Evolutionary conservation across 306 rosid genomes (phyloP), one percentile per base, ranked within the genome.

Genomic region (Arachis stenosperma): DNA sequence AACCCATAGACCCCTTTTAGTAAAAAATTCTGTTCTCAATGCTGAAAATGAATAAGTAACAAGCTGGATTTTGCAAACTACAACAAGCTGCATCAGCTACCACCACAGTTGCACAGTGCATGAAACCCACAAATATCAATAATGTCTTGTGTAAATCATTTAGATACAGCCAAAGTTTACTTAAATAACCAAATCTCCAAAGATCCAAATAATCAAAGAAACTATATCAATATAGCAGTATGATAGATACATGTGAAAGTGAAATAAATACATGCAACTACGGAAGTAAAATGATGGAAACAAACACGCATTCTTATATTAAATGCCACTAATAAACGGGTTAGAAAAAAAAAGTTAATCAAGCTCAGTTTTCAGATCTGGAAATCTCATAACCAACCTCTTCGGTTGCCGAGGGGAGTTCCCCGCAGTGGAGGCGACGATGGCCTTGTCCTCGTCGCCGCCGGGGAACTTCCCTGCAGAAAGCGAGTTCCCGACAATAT

Each of bases 401-500:
- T 94, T 94, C 2, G 91, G 83, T 65, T 86, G 90, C 78, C 87
- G 79, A 0, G 95, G 90, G 1, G 94, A 86, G 81, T 51, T 83
- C 6, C 87, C 89, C 2, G 87, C 83, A 6, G 91, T 81, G 6
- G 92, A 82, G 44, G 81, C 81, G 8, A 80, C 76, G 7, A 75
- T 81, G 2, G 87, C 89, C 43, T 84, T 87, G 48, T 89, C 97
- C 9, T 94, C 97, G 2, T 91, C 99, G 0, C 90, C 75, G 40
- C 79, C 78, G 0, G 95, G 71, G 29, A 81, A 81, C 84, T 94
- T 94, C 0, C 81, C 40, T 9, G 52, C 13, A 5, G 96, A 83
- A 27, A 88, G 61, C 33, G 91, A 91, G 88, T 90, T 91, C 42
- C 97, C 97, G 3, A 94, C 91, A 60, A 94, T 94, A 71, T 81